A percentile compares a stretch with the other conserved stretches of the same genome.
Conservation (phyloP, 495 filamentous ascomycete genomes). For the Glarea lozoyensis region DNA sequence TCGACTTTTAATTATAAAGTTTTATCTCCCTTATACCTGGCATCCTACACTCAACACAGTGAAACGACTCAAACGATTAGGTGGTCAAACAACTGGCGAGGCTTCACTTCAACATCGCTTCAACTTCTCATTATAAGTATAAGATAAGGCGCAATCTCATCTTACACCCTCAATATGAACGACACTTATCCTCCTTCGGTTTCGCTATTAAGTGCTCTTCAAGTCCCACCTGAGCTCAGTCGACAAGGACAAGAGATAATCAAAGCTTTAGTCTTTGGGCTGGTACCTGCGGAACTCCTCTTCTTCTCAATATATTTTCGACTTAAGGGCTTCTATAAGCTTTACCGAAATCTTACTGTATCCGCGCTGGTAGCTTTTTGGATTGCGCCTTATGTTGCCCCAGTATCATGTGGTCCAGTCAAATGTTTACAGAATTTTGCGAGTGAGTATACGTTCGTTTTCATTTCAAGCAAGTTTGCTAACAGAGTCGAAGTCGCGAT, state of each 20-base stretch:
- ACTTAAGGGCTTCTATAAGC: slow-evolving; percentile 6
- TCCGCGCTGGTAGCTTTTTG: slow-evolving; percentile 16
- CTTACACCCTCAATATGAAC: slow-evolving; percentile 15
- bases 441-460: slow-evolving; percentile 8
- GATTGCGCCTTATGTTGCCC: slow-evolving; percentile 15
- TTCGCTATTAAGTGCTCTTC: slow-evolving; percentile 3
- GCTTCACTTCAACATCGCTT: too few relatives aligned
- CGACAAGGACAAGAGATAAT: slow-evolving; percentile 13
- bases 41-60: not conserved
- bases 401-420: slow-evolving; percentile 20
- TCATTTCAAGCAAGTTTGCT: slow-evolving; percentile 2
- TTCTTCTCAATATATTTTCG: slow-evolving; percentile 24
- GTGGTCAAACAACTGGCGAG: too few relatives aligned
- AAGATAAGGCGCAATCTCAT: not conserved
- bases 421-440: slow-evolving; percentile 22
- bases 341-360: slow-evolving; percentile 14
- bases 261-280: slow-evolving; percentile 14
- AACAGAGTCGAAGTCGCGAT: slow-evolving; percentile 21
- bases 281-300: slow-evolving; percentile 18
- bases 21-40: not conserved
- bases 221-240: slow-evolving; percentile 6
- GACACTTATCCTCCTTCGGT: slow-evolving; percentile 16
- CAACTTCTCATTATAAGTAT: not conserved
- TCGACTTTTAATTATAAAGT: too few relatives aligned
- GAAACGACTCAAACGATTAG: not conserved